Base-by-base conservation (phyloP, 2,329 filamentous ascomycete genomes). In the Botrytis fragariae region DNA sequence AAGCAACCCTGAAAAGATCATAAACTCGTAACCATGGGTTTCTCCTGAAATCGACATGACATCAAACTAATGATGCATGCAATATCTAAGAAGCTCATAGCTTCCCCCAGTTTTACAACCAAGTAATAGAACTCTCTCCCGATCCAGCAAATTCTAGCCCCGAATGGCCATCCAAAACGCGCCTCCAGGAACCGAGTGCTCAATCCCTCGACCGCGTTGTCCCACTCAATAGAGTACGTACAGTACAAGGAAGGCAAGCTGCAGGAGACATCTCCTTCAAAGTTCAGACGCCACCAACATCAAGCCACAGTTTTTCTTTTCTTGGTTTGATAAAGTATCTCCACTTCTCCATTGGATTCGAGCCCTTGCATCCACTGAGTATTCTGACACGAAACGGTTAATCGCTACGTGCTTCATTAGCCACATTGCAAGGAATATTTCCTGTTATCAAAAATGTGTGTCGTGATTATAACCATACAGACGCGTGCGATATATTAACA, bases 31-130 rank as follows among this genome's bases (percentile, higher is more conserved):
- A 32, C 29, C 37, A 37, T 44, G 8, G 9, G 5, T 22, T 3
- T 57, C 63, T 35, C 63, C 65, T 42, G 35, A 39, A 42, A 57
- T n/a, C 32, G 35, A 45, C 59, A 64, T 71, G 69, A 64, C 69
- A 71, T 71, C 69, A 54, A 71, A 71, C 39, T 61, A 70, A 70
- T 32, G 57, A 61, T 35, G 54, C 39, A 61, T 61, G 54, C 25
- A 44, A 45, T 57, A 62, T 20, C 29, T 29, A 22, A 70, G 37
- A 45, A n/a, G 8, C 20, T 16, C 10, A 69, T 25, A 29, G 37
- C 29, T 39, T 61, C 12, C 51, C 54, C 42, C 54, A 25, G 57
- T 61, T 61, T 44, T 16, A n/a, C 29, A n/a, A 64, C 29, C 44
- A 71, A 71, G 32, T 20, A 39, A 25, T 60, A 20, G 32, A 51